Evolutionary conservation across 768 basidiomycete species (phyloP).

Genomic region (Lyophyllum atratum): DNA sequence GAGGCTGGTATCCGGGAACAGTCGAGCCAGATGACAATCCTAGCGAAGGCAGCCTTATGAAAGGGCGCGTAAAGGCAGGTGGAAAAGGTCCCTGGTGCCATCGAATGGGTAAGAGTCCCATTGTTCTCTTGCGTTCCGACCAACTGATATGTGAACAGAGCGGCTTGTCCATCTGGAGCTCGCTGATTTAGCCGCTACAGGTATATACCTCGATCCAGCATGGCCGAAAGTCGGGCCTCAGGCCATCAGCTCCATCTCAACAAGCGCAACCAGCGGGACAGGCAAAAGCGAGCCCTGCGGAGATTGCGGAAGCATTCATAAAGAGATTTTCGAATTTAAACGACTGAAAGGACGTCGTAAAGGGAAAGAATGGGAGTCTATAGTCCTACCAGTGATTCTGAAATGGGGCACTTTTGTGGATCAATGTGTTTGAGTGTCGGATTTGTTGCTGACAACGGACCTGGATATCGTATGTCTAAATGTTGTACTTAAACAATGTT

Average conservation of each 20-base stretch:
- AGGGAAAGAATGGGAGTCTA: constrained; percentile 71
- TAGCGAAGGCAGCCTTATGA: constrained; percentile 51
- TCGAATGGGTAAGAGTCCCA: constrained; percentile 47
- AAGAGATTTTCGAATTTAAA: constrained; percentile 78
- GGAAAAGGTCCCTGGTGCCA: constrained; percentile 67
- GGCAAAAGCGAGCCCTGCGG: constrained; percentile 33
- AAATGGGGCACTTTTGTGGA: constrained; percentile 75
- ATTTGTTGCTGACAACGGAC: neutral
- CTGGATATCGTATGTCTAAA: no score
- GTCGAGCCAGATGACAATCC: constrained; percentile 39
- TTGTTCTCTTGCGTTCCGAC: neutral
- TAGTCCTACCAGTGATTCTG: constrained; percentile 77
- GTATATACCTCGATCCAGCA: constrained; percentile 57
- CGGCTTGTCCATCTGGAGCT: constrained; percentile 81
- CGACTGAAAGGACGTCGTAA: constrained; percentile 56
- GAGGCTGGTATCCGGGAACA: constrained; percentile 73
- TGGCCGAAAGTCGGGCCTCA: constrained; percentile 39
- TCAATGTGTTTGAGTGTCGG: constrained; percentile 32
- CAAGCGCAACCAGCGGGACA: constrained; percentile 15
- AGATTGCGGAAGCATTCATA: constrained; percentile 58
- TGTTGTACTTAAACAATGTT: no score
- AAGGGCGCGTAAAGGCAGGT: constrained; percentile 65
- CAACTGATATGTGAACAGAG: constrained; percentile 38
- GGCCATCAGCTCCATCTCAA: constrained; percentile 17
- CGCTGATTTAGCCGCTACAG: constrained; percentile 60